Percentiles rank a stretch among this genome's conserved stretches.
These are phyloP conservation scores for Suillus subalutaceus DNA, from an alignment of 768 basidiomycete species.

Conservation along the genomic window DNA sequence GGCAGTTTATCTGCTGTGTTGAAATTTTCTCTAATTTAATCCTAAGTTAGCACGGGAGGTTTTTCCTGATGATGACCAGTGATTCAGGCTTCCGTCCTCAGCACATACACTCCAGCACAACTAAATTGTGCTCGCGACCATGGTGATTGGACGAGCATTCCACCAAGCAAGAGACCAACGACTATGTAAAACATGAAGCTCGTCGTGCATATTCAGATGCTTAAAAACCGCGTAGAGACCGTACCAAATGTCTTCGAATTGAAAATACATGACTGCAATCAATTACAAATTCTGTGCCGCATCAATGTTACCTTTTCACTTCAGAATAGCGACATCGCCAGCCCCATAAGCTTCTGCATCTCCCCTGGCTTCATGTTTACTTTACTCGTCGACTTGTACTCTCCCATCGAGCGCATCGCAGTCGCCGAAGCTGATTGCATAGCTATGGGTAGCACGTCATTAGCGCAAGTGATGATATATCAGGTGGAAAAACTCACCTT, in stretches of 20 bases:
- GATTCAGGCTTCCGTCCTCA: too few species aligned
- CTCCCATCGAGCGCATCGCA: slow-evolving; percentile 30
- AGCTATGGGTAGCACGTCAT: slow-evolving; percentile 16
- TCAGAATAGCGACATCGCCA: slow-evolving; percentile 31
- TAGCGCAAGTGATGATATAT: background rate
- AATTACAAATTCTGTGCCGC: background rate
- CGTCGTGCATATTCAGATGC: background rate
- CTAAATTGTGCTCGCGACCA: too few species aligned
- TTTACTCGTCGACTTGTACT: slow-evolving; percentile 29
- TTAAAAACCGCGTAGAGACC: background rate
- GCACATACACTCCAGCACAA: too few species aligned
- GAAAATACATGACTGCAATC: background rate
- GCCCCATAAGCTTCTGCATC: slow-evolving; percentile 28
- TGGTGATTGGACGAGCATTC: too few species aligned
- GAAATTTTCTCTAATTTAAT: too few species aligned
- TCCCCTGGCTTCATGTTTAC: slow-evolving; percentile 29
- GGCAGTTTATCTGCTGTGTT: too few species aligned
- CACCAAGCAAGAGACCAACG: background rate
- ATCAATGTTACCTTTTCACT: background rate
- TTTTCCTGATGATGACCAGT: too few species aligned
- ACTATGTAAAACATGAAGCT: background rate
- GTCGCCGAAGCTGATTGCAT: slow-evolving; percentile 35
- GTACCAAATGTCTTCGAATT: background rate
- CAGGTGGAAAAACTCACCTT: too few species aligned
- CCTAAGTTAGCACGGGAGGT: too few species aligned